phyloP scores from a whole-genome alignment of 2,329 filamentous ascomycete genomes.

The Pseudogymnoascus sp. region DNA sequence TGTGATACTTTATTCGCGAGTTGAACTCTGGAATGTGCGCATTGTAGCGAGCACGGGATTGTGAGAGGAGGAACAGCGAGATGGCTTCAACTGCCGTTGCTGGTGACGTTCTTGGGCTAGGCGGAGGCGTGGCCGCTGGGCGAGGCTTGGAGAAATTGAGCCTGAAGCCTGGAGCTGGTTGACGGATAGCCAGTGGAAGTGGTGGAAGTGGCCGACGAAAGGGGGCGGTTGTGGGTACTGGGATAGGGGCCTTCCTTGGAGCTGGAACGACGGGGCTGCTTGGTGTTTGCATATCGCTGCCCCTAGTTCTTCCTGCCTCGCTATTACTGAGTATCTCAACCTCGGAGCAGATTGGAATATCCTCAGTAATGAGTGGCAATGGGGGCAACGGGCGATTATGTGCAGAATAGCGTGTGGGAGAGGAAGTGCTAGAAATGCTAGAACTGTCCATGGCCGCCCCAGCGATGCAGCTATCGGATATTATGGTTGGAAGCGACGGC shows the following conservation, averaged over 20 bases:
- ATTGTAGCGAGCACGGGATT: neutral
- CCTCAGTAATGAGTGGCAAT: neutral
- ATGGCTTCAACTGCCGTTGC: neutral
- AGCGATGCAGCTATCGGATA: conserved; percentile 1
- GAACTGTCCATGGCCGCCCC: neutral
- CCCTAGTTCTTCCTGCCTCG: neutral
- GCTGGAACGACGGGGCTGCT: neutral
- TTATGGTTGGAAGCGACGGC: neutral
- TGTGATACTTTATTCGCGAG: neutral
- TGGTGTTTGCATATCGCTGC: no score
- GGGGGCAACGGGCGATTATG: neutral
- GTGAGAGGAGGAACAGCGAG: neutral
- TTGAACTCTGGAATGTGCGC: neutral
- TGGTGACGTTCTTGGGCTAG: neutral
- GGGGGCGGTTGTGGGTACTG: neutral
- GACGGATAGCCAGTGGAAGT: neutral
- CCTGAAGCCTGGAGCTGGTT: neutral
- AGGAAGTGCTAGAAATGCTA: neutral
- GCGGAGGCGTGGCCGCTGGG: neutral
- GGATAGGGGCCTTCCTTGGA: neutral
- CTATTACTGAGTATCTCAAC: neutral
- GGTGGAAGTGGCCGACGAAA: neutral
- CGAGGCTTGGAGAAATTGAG: neutral
- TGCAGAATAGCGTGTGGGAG: neutral
- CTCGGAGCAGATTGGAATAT: neutral